Evolutionary conservation across 1,139 yeast genomes (phyloP).

Genomic region (Pichia sp.): DNA sequence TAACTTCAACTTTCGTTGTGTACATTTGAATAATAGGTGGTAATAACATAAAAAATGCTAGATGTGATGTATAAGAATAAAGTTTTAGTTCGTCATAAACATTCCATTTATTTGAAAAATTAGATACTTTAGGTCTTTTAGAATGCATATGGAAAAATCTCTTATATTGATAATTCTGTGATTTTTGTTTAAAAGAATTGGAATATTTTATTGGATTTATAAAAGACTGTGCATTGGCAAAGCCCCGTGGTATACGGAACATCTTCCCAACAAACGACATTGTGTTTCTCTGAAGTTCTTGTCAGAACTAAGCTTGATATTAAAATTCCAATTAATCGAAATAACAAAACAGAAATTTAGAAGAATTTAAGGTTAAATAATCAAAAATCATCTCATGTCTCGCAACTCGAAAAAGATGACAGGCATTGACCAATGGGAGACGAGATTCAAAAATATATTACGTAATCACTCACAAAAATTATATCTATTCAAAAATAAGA

Average conservation of each 20-base stretch:
- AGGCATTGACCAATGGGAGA: neutral
- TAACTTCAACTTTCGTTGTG: constrained; percentile 25
- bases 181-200: neutral
- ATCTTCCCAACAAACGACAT: constrained; percentile 6
- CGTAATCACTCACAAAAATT: neutral
- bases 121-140: constrained; percentile 6
- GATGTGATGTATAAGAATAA: constrained; percentile 27
- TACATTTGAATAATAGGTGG: constrained; percentile 25
- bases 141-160: constrained; percentile 4
- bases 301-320: too few species aligned
- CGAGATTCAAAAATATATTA: neutral
- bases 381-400: neutral
- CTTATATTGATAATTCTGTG: neutral
- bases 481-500: too few species aligned
- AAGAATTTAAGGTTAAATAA: neutral
- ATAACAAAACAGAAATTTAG: too few species aligned
- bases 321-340: neutral
- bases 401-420: neutral
- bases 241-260: neutral
- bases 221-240: neutral
- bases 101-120: constrained; percentile 18
- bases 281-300: neutral
- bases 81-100: constrained; percentile 25
- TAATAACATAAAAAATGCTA: constrained; percentile 25
- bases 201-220: neutral